phyloP scores from a whole-genome alignment of 2,329 filamentous ascomycete genomes.

The Salinomyces thailandicus region DNA sequence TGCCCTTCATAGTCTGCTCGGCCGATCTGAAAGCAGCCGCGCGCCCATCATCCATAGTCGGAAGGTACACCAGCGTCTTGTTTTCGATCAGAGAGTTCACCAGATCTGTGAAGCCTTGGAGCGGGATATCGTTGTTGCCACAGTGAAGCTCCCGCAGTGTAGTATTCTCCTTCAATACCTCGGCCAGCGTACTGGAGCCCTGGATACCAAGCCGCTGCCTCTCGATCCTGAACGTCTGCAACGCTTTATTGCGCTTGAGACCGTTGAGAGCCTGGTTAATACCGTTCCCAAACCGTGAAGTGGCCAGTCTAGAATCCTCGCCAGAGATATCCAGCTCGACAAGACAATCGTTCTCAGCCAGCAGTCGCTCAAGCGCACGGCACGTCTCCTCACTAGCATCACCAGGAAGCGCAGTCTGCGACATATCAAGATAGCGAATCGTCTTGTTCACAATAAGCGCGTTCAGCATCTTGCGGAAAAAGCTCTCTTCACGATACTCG shows the following conservation, averaged over 20 bases:
- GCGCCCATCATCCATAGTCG: conserved; percentile 53
- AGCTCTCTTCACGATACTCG: conserved; percentile 55
- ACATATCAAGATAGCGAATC: conserved; percentile 56
- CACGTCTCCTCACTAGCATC: conserved; percentile 60
- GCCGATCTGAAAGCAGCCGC: conserved; percentile 46
- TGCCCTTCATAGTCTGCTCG: conserved; percentile 25
- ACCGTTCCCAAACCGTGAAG: conserved; percentile 57
- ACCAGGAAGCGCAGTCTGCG: conserved; percentile 57
- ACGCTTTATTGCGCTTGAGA: conserved; percentile 51
- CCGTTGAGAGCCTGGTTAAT: conserved; percentile 56
- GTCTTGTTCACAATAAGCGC: conserved; percentile 54
- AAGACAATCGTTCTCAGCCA: conserved; percentile 56
- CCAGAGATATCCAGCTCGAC: conserved; percentile 60
- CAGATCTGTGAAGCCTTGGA: conserved; percentile 59
- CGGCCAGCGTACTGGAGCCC: conserved; percentile 58
- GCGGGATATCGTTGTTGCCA: conserved; percentile 60
- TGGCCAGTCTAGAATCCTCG: conserved; percentile 60
- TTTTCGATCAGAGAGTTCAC: conserved; percentile 60
- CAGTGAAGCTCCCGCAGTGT: conserved; percentile 57
- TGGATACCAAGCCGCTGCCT: conserved; percentile 59
- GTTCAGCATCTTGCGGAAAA: conserved; percentile 53
- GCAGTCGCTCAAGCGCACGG: conserved; percentile 51
- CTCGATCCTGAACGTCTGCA: conserved; percentile 54
- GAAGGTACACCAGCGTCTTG: conserved; percentile 50
- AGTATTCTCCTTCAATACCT: conserved; percentile 55